Percentiles rank a stretch among this genome's conserved stretches.
phyloP scores from a whole-genome alignment of 2,329 filamentous ascomycete genomes.

The Diaporthe australafricana region DNA sequence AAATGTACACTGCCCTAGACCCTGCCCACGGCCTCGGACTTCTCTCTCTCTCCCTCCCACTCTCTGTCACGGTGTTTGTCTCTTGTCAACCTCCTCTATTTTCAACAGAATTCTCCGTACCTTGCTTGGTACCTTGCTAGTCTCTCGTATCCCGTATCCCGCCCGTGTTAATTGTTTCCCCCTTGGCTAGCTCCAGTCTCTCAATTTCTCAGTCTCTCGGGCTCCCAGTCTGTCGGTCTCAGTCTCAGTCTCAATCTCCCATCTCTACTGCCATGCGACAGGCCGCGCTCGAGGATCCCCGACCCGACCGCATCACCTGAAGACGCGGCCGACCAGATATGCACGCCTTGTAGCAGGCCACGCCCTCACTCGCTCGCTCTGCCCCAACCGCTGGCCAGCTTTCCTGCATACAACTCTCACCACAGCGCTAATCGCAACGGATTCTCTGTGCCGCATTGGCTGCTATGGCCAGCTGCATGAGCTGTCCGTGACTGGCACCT shows the following conservation, averaged over 20 bases:
- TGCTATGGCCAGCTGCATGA: slow-evolving; percentile 37
- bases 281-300: slow-evolving; percentile 13
- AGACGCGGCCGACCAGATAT: neutral
- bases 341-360: neutral
- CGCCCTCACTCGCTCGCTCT: neutral
- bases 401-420: slow-evolving; percentile 29
- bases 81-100: slow-evolving; percentile 23
- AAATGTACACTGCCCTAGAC: slow-evolving; percentile 3
- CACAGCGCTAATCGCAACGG: slow-evolving; percentile 33
- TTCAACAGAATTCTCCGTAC: slow-evolving; percentile 10
- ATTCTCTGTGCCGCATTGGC: slow-evolving; percentile 35
- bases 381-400: slow-evolving; percentile 15
- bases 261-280: slow-evolving; percentile 19
- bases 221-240: neutral
- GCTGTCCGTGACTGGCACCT: slow-evolving; percentile 31
- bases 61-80: neutral
- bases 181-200: neutral
- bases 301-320: slow-evolving; percentile 12
- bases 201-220: neutral
- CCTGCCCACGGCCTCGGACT: slow-evolving; percentile 18
- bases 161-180: neutral
- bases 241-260: neutral
- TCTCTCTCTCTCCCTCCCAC: slow-evolving; percentile 11
- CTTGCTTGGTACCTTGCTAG: slow-evolving; percentile 23
- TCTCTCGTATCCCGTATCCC: slow-evolving; percentile 26